Base-by-base conservation (phyloP, 1,284 basidiomycete genomes). In the Sporisorium reilianum region DNA sequence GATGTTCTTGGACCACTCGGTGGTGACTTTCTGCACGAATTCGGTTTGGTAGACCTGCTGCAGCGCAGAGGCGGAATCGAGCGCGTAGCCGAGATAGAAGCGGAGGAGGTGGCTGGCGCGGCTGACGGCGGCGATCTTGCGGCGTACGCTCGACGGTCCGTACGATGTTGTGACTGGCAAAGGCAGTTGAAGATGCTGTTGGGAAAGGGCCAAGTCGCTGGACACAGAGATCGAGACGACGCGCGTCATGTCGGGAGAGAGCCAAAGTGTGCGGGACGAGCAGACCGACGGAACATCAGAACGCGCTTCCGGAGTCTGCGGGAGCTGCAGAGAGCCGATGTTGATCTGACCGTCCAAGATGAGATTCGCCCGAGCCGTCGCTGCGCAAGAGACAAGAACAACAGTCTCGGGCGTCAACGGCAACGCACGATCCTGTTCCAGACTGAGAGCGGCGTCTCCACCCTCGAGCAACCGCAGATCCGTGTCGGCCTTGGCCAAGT, bases 1-100 rank as follows among this genome's bases (percentile, higher is more conserved):
- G 40, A 76, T 56, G 32, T 70, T 59, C 23, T 64, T 66, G 40
- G 48, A 54, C 80, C 80, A 81, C 42, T 81, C 80, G 40, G 23
- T 50, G 20, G 54, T 56, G 41, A 66, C 65, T 38, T 69, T 73
- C 20, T 60, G 46, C n/a, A 55, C 53, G 12, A 53, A 26, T 22
- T 74, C 75, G 2, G 62, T 61, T 12, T 46, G 50, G 14, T 67
- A 74, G 26, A 74, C 52, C 26, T 71, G 67, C 28, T 63, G 61
- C 23, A 64, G 5, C 11, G 68, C 64, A 3, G 67, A 54, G 25
- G 64, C 62, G 8, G 57, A 48, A 38, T 77, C 75, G 42, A 77
- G 66, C 2, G 75, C 58, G 54, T 77, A 77, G 44, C 71, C 71
- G 48, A 74, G 67, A 18, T 68, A 71, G 46, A 74, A 64, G 49